Evolutionary conservation across 2,329 filamentous ascomycete species (phyloP), one percentile per base, ranked within the genome.

Genomic region (Simplicillium sp.): DNA sequence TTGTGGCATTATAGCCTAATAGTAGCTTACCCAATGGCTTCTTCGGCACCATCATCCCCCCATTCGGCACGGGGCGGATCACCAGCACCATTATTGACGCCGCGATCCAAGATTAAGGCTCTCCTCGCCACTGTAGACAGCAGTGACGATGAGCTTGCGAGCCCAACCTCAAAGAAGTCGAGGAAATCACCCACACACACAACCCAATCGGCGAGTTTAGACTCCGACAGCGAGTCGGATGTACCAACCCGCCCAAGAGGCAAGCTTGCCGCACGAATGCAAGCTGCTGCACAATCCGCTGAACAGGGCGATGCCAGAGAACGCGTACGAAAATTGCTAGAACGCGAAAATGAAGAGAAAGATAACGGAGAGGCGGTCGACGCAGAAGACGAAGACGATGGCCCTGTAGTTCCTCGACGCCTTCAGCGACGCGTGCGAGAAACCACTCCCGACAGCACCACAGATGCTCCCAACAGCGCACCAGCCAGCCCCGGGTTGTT

Each of bases 261-360:
- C 17, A 73, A 75, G 39, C 66, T 86, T 49, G 81, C 81, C 11
- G 71, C 81, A 13, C 70, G 77, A 39, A 78, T 87, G 71, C 70
- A 74, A 46, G 70, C 56, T 34, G 49, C 46, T 28, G 42, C 49
- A 8, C 49, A 49, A 11, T 45, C 41, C 9, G 20, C 20, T 6
- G 46, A 51, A 18, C 43, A 54, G 2, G 58, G 58, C 34, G 61
- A 57, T 36, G 60, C 62, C 4, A 56, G 61, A 38, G 64, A 69
- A 44, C 63, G 67, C 44, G 60, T 66, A 29, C 68, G 56, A 50
- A 66, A 62, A 50, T 59, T 68, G 53, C 52, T 74, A 11, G 52
- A 64, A 41, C 49, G 47, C 29, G 49, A 57, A 18, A 45, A 45
- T 11, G 44, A 51, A 7, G 43, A 55, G 14, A 46, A 49, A 6